phyloP scores from a whole-genome alignment of 768 basidiomycete species.

The Boletus rufocinnamomeus region DNA sequence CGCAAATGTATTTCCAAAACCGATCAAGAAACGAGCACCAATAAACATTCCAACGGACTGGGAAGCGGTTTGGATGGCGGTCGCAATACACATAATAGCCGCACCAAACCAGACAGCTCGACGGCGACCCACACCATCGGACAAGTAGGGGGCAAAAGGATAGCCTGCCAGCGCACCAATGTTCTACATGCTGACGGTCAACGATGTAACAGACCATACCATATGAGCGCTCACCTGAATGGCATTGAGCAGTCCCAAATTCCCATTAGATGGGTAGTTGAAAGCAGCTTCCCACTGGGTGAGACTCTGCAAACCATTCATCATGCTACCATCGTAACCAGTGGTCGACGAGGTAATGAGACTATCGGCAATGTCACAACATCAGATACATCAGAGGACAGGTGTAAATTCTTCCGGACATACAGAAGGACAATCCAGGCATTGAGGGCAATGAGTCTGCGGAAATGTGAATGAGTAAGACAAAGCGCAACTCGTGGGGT shows the following conservation, averaged over 20 bases:
- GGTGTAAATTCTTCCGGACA: constrained; percentile 20
- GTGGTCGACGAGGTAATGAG: constrained; percentile 76
- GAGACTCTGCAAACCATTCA: constrained; percentile 77
- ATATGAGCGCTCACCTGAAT: constrained; percentile 52
- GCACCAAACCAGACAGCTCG: constrained; percentile 68
- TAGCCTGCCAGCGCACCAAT: constrained; percentile 71
- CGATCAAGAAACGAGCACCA: constrained; percentile 75
- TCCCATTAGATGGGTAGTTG: constrained; percentile 52
- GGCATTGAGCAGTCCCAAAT: constrained; percentile 68
- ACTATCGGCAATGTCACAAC: constrained; percentile 31
- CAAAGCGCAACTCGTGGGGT: background rate
- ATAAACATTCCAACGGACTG: constrained; percentile 80
- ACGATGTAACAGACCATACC: background rate
- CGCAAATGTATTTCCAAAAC: constrained; percentile 75
- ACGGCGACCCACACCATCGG: constrained; percentile 72
- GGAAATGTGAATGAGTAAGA: background rate
- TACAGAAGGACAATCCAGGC: constrained; percentile 70
- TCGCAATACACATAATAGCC: constrained; percentile 64
- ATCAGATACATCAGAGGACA: background rate
- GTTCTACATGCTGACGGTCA: constrained; percentile 44
- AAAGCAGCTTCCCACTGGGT: constrained; percentile 67
- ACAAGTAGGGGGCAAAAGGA: constrained; percentile 69
- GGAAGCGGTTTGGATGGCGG: constrained; percentile 67
- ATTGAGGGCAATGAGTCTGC: constrained; percentile 62
- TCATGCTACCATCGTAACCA: constrained; percentile 77